Evolutionary conservation across 148 eudicot species (phyloP), one percentile per base, ranked within the genome.

Genomic region (Vaccinium corymbosum): DNA sequence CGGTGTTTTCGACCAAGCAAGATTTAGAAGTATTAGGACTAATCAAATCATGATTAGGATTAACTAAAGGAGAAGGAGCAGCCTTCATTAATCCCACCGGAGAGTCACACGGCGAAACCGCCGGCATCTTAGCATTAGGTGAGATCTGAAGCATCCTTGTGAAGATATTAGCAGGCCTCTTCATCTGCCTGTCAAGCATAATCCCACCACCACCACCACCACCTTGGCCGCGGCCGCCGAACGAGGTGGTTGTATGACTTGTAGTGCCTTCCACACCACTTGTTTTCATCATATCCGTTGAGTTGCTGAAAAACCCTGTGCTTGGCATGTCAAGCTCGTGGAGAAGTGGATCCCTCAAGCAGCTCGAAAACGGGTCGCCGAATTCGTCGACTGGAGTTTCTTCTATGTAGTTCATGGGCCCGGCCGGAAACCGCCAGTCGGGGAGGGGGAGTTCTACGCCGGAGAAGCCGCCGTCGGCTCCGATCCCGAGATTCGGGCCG

Each of bases 71-170:
- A 85, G 84, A 46, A 42, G 48, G 7, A 20, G 27, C 27, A 25
- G n/a, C 13, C 13, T 66, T 25, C 11, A 27, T 66, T 66, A 66
- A n/a, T 35, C 68, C 27, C 80, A 49, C 25, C 78, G 84, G 78
- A 9, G 85, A 74, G 19, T 76, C 82, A 10, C 53, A 27, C 9
- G 81, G 80, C 8, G 82, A 35, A 6, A 74, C 48, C 8, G 72
- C 72, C 35, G 86, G 73, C 48, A 85, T 38, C 85, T 81, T 83
- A 12, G 80, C 82, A 14, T 32, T 76, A 0, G 90, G 87, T 7
- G 92, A 87, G 89, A 90, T 90, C 90, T 89, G 91, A 61, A 89
- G 87, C 90, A 89, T 86, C 86, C 90, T 86, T 7, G 93, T 87
- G 79, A 87, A 89, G 0, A 84, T 83, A 82, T 85, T 88, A 12